Conservation (phyloP, 495 filamentous ascomycete species). For the Cudoniella acicularis region DNA sequence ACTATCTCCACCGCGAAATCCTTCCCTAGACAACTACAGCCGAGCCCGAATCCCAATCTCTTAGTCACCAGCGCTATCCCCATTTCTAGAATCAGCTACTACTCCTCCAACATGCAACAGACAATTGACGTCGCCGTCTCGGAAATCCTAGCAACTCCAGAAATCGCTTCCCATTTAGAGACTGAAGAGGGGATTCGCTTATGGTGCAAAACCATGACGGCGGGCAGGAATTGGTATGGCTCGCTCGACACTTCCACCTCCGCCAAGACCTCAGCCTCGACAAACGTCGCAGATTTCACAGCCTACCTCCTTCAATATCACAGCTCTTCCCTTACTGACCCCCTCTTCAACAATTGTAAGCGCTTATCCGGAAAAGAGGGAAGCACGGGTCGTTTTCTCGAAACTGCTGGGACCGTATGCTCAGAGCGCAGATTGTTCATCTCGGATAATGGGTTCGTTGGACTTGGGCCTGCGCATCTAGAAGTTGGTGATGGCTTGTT, state of each 20-base stretch:
- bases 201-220: constrained; percentile 7
- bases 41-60: no score
- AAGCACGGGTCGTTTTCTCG: neutral
- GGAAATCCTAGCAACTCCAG: neutral
- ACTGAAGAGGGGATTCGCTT: neutral
- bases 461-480: neutral
- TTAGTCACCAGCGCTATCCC: neutral
- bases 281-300: neutral
- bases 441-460: neutral
- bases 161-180: neutral
- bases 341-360: neutral
- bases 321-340: neutral
- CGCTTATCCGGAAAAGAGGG: neutral
- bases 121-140: neutral
- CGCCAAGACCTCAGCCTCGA: neutral
- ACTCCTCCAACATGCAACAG: neutral
- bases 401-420: neutral
- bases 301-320: neutral
- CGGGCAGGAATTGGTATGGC: constrained; percentile 19
- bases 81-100: neutral
- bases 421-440: neutral
- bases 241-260: neutral
- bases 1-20: neutral
- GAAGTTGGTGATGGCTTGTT: neutral
- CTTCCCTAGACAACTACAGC: neutral